These are phyloP conservation scores for Solanum tarapatanum DNA, from an alignment of 257 asterid species.

Conservation along the genomic window DNA sequence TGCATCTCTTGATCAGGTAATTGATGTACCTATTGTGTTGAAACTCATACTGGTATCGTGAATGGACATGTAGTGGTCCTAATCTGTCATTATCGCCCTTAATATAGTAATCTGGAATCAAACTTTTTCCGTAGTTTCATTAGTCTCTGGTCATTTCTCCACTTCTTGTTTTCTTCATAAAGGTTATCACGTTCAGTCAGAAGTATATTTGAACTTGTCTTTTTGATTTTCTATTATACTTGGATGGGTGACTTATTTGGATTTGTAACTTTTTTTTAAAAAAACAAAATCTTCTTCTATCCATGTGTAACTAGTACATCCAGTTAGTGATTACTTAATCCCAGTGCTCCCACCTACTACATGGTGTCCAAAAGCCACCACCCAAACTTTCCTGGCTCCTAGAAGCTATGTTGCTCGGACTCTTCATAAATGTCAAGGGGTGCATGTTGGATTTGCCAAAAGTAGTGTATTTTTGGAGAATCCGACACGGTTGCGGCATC, in stretches of 20 bases:
- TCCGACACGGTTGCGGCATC: no score
- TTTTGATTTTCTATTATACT: not conserved
- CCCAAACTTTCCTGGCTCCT: not conserved
- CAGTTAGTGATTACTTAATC: not conserved
- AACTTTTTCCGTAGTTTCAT: not conserved
- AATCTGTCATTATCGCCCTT: not conserved
- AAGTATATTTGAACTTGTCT: not conserved
- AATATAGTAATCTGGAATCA: not conserved
- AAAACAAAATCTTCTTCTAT: not conserved
- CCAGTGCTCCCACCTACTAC: not conserved
- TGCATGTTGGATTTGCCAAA: no score
- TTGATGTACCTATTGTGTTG: not conserved
- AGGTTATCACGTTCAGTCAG: not conserved
- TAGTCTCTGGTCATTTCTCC: not conserved
- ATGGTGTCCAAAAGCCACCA: not conserved
- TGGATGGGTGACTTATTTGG: not conserved
- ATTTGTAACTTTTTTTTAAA: not conserved
- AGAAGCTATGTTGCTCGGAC: not conserved
- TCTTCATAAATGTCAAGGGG: no score
- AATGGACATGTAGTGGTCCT: not conserved
- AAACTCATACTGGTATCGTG: not conserved
- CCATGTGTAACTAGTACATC: not conserved
- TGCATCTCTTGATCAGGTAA: conserved; percentile 73
- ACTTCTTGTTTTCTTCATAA: not conserved
- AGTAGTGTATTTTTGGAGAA: no score